Base-by-base conservation (phyloP, 306 rosid species). In the Inga leiocalycina region DNA sequence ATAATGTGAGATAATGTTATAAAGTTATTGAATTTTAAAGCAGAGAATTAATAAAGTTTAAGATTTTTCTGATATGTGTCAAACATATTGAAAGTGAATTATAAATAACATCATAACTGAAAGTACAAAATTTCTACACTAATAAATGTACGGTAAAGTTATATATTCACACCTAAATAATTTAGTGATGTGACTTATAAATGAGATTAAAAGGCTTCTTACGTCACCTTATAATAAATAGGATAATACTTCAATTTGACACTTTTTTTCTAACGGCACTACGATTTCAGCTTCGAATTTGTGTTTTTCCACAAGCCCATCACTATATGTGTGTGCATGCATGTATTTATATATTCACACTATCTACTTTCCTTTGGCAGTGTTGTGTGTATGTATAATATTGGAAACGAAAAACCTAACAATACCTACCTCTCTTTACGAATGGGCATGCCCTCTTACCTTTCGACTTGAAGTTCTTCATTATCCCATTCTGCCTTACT, bases 41-140 rank as follows among this genome's bases (percentile, higher is more conserved):
- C 0, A 39, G 1, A 39, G 8, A 27, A 27, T 6, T 39, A 39
- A 1, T 6, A 39, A 6, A 6, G 1, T 39, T 39, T 39, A 39
- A 39, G 8, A 1, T 6, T 39, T 5, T 39, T 1, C 1, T 39
- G 0, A 39, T 39, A 1, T 39, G 0, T 0, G 0, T 39, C 8
- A 39, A 39, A 39, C 1, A 6, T 39, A 0, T 6, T 39, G 8
- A 39, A 39, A 39, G 43, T 39, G 8, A 39, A 39, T 39, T 5
- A 39, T 39, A 39, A 39, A 39, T 39, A 39, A 1, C 1, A 39
- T 6, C 7, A 39, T 39, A 39, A 39, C 1, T 17, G 4, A 48
- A 5, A 2, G 54, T 49, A 49, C 54, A 3, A 4, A 14, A 19
- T 49, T 49, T 49, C 3, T 49, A 45, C 48, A 10, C 43, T 39